Evolutionary conservation across 106 monocot genomes (phyloP), one percentile per base, ranked within the genome.

Genomic region (Allium fistulosum): DNA sequence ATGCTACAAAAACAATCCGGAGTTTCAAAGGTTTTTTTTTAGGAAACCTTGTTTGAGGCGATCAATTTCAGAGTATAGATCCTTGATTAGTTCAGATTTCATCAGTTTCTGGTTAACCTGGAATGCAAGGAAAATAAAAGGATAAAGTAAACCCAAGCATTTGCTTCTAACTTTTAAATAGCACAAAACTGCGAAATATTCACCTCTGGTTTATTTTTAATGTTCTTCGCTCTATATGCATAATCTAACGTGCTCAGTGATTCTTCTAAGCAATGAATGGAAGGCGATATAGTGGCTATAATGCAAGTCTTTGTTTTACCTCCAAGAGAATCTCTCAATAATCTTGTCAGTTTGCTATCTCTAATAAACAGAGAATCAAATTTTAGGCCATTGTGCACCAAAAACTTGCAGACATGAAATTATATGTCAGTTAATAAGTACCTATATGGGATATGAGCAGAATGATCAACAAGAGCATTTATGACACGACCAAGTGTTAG

Each of bases 301-400:
- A 95, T 95, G 78, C 94, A 95, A 3, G 94, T 91, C 75, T 85
- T 95, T 75, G 91, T 95, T 76, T 85, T 95, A 48, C 94, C 94
- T 75, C 91, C 94, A 74, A 95, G 59, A 11, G 94, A 95, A 78
- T 91, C 90, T 67, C 94, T 88, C 61, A 95, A 61, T 63, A 95
- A 78, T 71, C 94, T 90, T 59, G 94, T 95, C 74, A 95, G 62
- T 71, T 95, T 95, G 81, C 94, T 95, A 75, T 94, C 94, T 65
- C 94, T 94, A 71, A 74, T 9, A 49, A 67, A 26, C 27, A 8
- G 45, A 55, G 7, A 52, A 4, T 17, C 52, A 53, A 78, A 27
- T 7, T 45, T 46, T 62, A 11, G 26, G 37, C 62, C 11, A 11
- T 65, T 53, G 9, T 48, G 12, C 4, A 7, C 53, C 49, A 8